Base-by-base conservation (phyloP, 441 rosid genomes). In the Pelargonium cotyledonis region DNA sequence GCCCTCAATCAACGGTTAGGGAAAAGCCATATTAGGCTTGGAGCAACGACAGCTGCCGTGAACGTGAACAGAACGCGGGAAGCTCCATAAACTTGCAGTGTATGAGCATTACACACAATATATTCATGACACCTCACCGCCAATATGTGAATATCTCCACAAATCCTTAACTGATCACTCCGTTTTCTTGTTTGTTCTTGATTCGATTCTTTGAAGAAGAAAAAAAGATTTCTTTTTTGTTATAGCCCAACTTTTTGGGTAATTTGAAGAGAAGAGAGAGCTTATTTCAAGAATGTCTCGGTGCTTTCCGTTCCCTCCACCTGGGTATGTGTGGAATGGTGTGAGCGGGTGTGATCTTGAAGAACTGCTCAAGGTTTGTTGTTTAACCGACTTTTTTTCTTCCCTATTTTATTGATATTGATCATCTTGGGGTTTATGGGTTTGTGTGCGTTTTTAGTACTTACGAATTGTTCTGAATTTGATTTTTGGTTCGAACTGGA, bases 251-350 rank as follows among this genome's bases (percentile, higher is more conserved):
- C 1, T 2, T 6, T 55, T 8, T 55, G 23, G 16, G 3, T 26
- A 26, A 57, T 57, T 57, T 19, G 29, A 57, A 57, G 29, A 57
- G 5, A 57, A 15, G 62, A 18, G 62, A 57, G 62, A 57, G 29
- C 62, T 16, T 4, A 16, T 23, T 11, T 43, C 12, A 11, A 16
- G 47, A 65, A 78, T 78, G 78, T 69, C 81, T 7, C 61, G 81
- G 19, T 78, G 81, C 66, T 0, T 69, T 2, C 16, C 58, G 11
- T 78, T 75, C 44, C 74, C 76, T 62, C 74, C 78, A n/a, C 81
- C 67, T 5, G 49, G 53, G 64, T 71, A 18, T 6, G 31, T n/a
- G 31, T 23, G 71, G 71, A 75, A 64, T 6, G 70, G 72, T 0
- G 67, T 26, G 6, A 72, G 65, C 12, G 73, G 47, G 0, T 55